Evolutionary conservation across 768 basidiomycete species (phyloP).

Genomic region (Auriculariales sp.): DNA sequence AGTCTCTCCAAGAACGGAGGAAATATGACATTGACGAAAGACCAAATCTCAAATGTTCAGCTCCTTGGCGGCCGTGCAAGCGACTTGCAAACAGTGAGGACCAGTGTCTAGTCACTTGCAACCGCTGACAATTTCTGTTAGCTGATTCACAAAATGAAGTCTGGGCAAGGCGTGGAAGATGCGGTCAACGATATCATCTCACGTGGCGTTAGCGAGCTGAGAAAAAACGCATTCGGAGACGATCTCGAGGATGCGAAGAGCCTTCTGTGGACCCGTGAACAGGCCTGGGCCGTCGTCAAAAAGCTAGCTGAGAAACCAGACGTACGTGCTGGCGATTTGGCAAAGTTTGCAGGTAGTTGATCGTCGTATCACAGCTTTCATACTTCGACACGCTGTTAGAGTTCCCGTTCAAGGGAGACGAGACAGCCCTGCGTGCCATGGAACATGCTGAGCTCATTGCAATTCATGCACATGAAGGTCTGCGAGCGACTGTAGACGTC

Average conservation of each 20-base stretch:
- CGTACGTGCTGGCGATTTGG: slow-evolving; percentile 17
- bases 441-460: slow-evolving; percentile 82
- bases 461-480: slow-evolving; percentile 64
- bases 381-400: slow-evolving; percentile 73
- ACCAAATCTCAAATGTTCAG: slow-evolving; percentile 45
- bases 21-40: slow-evolving; percentile 30
- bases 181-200: slow-evolving; percentile 84
- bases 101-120: background rate
- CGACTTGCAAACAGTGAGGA: slow-evolving; percentile 70
- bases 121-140: slow-evolving; percentile 15
- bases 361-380: slow-evolving; percentile 36
- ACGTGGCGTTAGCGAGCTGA: slow-evolving; percentile 65
- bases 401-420: slow-evolving; percentile 87
- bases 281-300: slow-evolving; percentile 76
- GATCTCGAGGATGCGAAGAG: slow-evolving; percentile 77
- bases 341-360: background rate
- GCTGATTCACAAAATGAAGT: slow-evolving; percentile 77
- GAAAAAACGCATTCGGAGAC: slow-evolving; percentile 88
- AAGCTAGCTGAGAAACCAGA: slow-evolving; percentile 55
- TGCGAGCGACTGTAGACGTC: background rate
- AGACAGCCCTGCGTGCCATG: slow-evolving; percentile 63
- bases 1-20: slow-evolving; percentile 48
- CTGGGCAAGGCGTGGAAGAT: slow-evolving; percentile 53
- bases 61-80: slow-evolving; percentile 82
- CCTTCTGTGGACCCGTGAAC: slow-evolving; percentile 72